Evolutionary conservation across 305 asterid genomes (phyloP).

Genomic region (Andrographis paniculata): DNA sequence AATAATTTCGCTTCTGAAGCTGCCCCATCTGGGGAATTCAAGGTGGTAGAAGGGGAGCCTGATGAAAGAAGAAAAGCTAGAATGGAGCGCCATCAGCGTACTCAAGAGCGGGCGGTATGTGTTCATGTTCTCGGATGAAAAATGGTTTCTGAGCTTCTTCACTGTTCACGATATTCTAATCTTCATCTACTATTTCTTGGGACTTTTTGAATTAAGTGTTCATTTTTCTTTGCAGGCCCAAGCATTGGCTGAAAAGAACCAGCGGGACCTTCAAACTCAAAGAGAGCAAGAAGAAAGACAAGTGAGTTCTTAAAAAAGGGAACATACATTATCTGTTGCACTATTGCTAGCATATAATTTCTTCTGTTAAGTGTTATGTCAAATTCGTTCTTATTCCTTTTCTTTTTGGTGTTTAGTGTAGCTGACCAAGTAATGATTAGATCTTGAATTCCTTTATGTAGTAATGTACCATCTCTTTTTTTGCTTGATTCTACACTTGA

Average conservation of each 20-base stretch:
- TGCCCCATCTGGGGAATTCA: conserved; percentile 78
- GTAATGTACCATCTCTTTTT: too few relatives aligned
- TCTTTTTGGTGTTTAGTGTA: too few relatives aligned
- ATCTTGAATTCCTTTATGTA: too few relatives aligned
- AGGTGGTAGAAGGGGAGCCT: conserved; percentile 88
- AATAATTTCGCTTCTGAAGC: conserved; percentile 34
- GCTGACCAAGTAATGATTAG: too few relatives aligned
- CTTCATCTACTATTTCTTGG: conserved; percentile 11
- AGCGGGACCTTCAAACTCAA: conserved; percentile 87
- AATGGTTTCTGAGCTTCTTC: conserved; percentile 14
- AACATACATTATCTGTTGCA: background rate
- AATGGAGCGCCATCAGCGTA: conserved; percentile 85
- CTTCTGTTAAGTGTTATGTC: too few relatives aligned
- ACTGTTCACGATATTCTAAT: conserved; percentile 12
- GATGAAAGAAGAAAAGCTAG: conserved; percentile 96
- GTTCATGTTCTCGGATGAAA: conserved; percentile 21
- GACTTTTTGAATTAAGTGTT: conserved; percentile 8
- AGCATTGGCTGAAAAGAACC: conserved; percentile 95
- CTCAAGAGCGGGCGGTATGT: conserved; percentile 93
- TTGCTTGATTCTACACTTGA: too few relatives aligned
- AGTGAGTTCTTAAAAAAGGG: conserved; percentile 49
- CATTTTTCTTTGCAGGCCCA: conserved; percentile 48
- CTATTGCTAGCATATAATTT: background rate
- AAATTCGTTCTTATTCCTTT: too few relatives aligned
- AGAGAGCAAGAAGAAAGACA: conserved; percentile 98